Base-by-base conservation (phyloP, 192 early-diverging fungal genomes). In the Allomyces macrogynus region DNA sequence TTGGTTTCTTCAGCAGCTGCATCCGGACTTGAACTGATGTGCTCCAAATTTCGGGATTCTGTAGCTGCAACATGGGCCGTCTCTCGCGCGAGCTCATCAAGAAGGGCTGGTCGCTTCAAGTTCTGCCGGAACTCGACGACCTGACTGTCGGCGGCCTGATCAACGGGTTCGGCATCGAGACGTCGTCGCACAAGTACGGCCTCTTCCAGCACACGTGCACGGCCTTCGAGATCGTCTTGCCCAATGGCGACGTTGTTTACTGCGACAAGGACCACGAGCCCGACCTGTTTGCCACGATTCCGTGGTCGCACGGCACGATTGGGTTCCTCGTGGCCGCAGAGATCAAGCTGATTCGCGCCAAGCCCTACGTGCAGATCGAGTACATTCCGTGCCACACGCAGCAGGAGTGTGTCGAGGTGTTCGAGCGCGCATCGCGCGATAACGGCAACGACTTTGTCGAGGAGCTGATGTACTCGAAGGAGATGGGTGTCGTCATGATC, bases 101-200 rank as follows among this genome's bases (percentile, higher is more conserved):
- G 16, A 60, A 62, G 25, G 74, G 74, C 23, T 76, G 69, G 68
- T 66, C 69, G 23, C 66, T 76, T 18, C 66, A 72, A 14, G 65
- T 72, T 20, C 63, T 73, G 61, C 70, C 70, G 23, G 74, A 76
- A 66, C 61, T 75, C 60, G 74, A 76, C 42, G 74, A 76, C 26
- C 66, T 76, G 60, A 76, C 74, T 23, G 67, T 71, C 61, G 74
- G 74, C 43, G 74, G 74, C 64, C 66, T 76, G 69, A 64, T 76
- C 40, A 68, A 68, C 32, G 74, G 74, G 10, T 72, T 70, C 63
- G 74, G 74, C 43, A 67, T 76, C 64, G 71, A 76, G 44, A 67
- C 65, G n/a, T 72, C 71, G 24, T 73, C 71, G 44, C 74, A 76
- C 69, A 76, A 72, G 61, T 73, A 76, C 68, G 74, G 74, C 25